These are phyloP conservation scores for Besnoitia besnoiti DNA, from an alignment of 169 alveolate genomes.

Conservation along the genomic window DNA sequence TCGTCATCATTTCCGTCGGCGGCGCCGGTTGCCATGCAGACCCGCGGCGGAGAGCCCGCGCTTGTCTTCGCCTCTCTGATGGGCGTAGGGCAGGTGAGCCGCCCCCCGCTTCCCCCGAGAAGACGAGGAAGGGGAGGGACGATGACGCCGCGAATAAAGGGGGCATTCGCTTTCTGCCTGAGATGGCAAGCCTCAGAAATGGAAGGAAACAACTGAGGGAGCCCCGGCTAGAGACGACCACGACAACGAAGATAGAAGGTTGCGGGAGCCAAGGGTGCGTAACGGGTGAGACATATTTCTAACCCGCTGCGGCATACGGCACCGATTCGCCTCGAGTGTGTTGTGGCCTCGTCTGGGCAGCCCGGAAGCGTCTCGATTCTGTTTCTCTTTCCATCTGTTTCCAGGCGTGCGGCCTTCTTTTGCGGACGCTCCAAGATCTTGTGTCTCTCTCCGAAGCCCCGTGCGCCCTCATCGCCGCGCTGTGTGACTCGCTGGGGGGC, in stretches of 20 bases:
- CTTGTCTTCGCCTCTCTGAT: background rate
- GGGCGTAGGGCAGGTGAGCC: constrained; percentile 17
- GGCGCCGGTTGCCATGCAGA: background rate
- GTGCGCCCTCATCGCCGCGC: background rate
- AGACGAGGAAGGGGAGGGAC: background rate
- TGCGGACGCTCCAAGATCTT: background rate
- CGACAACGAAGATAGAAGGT: background rate
- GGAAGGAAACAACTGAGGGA: background rate
- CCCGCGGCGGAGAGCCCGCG: background rate
- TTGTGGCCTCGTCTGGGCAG: too few species aligned
- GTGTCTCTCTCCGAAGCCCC: background rate
- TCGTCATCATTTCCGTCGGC: background rate
- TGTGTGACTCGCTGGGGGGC: background rate
- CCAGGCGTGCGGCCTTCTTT: background rate
- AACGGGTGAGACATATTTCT: too few species aligned
- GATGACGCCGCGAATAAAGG: too few species aligned
- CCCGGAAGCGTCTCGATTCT: too few species aligned
- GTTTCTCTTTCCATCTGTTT: background rate
- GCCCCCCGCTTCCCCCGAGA: background rate
- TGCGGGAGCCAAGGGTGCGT: too few species aligned
- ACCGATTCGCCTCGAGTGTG: too few species aligned
- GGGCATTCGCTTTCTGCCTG: too few species aligned
- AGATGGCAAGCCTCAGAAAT: background rate
- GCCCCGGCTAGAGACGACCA: background rate
- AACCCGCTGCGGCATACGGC: too few species aligned